phyloP scores from a whole-genome alignment of 2,329 filamentous ascomycete species.

The Periconia digitata region DNA sequence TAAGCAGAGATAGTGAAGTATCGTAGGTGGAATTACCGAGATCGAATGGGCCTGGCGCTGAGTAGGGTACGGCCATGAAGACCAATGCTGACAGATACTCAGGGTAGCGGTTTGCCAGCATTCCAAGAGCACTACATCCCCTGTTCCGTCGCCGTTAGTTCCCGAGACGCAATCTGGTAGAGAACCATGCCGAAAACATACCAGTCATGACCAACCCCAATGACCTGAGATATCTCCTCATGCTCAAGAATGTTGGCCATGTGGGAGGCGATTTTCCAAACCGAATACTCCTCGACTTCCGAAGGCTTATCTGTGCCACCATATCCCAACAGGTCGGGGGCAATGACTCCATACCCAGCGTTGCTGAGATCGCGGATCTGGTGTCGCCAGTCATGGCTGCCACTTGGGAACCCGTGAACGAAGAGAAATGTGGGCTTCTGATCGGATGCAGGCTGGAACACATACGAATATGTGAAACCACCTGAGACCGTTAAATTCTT shows the following conservation, averaged over 20 bases:
- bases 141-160: constrained; percentile 1
- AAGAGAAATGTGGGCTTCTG: constrained; percentile 20
- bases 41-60: background rate
- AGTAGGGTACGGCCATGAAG: constrained; percentile 7
- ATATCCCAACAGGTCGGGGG: constrained; percentile 41
- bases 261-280: background rate
- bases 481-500: background rate
- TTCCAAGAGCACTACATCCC: background rate
- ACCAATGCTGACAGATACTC: constrained; percentile 3
- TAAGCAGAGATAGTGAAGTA: too few relatives aligned
- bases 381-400: constrained; percentile 46
- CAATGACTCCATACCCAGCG: constrained; percentile 41
- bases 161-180: background rate
- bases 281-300: constrained; percentile 10
- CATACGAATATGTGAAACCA: constrained; percentile 11
- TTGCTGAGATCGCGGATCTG: constrained; percentile 43
- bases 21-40: too few relatives aligned
- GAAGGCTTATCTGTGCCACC: constrained; percentile 49
- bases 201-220: constrained; percentile 14
- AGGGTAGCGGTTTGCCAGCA: constrained; percentile 2
- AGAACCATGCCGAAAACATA: constrained; percentile 5
- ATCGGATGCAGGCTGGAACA: constrained; percentile 13
- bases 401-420: constrained; percentile 55
- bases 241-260: constrained; percentile 4
- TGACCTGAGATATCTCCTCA: constrained; percentile 1